Evolutionary conservation across 2,329 filamentous ascomycete species (phyloP).

Genomic region (Ceratocystis destructans): DNA sequence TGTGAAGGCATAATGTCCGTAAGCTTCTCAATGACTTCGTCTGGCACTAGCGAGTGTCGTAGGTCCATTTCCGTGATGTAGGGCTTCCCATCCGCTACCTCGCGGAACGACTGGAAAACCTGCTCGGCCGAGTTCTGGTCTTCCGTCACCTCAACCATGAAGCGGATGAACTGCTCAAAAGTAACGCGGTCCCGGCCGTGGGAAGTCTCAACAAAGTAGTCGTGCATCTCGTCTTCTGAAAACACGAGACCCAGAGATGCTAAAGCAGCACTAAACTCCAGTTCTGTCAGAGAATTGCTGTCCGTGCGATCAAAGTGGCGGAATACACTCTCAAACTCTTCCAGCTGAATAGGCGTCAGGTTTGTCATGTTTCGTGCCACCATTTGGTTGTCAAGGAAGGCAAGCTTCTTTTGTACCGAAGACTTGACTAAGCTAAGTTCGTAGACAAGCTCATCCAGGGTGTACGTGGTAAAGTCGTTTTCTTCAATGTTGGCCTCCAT

Average conservation of each 20-base stretch:
- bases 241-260: slow-evolving; percentile 94
- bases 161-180: slow-evolving; percentile 97
- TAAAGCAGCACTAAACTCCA: slow-evolving; percentile 90
- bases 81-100: slow-evolving; percentile 95
- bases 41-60: slow-evolving; percentile 83
- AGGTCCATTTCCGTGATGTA: slow-evolving; percentile 98
- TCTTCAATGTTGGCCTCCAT: slow-evolving; percentile 96
- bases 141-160: slow-evolving; percentile 98
- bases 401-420: slow-evolving; percentile 88
- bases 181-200: slow-evolving; percentile 66
- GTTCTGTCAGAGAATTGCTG: slow-evolving; percentile 76
- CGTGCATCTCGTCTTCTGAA: slow-evolving; percentile 95
- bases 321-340: slow-evolving; percentile 98
- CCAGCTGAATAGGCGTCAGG: slow-evolving; percentile 89
- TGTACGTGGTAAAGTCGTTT: slow-evolving; percentile 99
- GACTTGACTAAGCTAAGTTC: slow-evolving; percentile 83
- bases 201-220: slow-evolving; percentile 81
- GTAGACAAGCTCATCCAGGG: slow-evolving; percentile 89
- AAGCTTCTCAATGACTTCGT: slow-evolving; percentile 91
- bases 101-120: slow-evolving; percentile 93
- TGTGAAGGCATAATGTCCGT: slow-evolving; percentile 76
- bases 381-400: slow-evolving; percentile 96
- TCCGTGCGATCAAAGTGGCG: slow-evolving; percentile 92
- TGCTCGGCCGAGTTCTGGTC: slow-evolving; percentile 98
- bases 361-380: slow-evolving; percentile 98